These are phyloP conservation scores for Rhynchosporium graminicola DNA, from an alignment of 2,329 filamentous ascomycete species.

Conservation along the genomic window DNA sequence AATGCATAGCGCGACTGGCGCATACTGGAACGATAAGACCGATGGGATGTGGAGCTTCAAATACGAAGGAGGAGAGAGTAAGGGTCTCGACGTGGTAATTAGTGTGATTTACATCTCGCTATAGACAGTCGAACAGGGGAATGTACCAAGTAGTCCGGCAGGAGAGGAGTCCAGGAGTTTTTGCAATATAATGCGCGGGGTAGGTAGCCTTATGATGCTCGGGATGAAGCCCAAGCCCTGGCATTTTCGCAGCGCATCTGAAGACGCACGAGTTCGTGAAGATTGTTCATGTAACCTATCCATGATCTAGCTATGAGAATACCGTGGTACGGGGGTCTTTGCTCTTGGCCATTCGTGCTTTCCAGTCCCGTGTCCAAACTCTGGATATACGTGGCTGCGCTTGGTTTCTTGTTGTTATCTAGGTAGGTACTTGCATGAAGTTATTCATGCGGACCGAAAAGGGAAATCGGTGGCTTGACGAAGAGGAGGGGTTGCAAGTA, in stretches of 20 bases:
- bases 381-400: slow-evolving; percentile 4
- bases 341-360: background rate
- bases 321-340: slow-evolving; percentile 15
- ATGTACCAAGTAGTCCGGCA: slow-evolving; percentile 9
- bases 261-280: slow-evolving; percentile 23
- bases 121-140: slow-evolving; percentile 20
- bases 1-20: slow-evolving; percentile 84
- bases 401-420: slow-evolving; percentile 2
- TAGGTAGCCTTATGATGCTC: slow-evolving; percentile 16
- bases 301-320: slow-evolving; percentile 22
- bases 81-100: slow-evolving; percentile 69
- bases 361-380: background rate
- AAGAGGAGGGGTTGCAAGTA: background rate
- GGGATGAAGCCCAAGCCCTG: slow-evolving; percentile 9
- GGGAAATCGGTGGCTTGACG: slow-evolving; percentile 3
- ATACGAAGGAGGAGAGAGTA: slow-evolving; percentile 68
- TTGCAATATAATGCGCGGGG: background rate
- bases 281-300: slow-evolving; percentile 17
- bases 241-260: slow-evolving; percentile 25
- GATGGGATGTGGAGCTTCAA: slow-evolving; percentile 91
- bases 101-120: slow-evolving; percentile 72
- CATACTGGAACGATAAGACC: slow-evolving; percentile 89
- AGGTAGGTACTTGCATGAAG: background rate
- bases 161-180: slow-evolving; percentile 13
- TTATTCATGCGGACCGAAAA: slow-evolving; percentile 8